Evolutionary conservation across 805 yeast species (phyloP).

Genomic region (Starmerella kuoi): DNA sequence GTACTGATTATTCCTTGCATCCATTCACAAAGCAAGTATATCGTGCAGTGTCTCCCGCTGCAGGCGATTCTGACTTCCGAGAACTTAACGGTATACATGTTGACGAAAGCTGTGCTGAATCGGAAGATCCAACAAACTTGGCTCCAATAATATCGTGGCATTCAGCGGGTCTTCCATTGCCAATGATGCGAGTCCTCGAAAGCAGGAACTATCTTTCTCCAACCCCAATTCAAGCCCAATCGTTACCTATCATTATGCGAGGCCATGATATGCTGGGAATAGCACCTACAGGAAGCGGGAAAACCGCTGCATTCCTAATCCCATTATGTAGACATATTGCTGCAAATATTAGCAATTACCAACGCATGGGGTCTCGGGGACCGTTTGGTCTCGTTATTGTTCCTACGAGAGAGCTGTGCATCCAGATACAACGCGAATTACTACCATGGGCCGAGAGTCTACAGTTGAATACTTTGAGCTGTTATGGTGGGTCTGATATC

Average conservation of each 20-base stretch:
- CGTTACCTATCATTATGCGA: constrained; percentile 78
- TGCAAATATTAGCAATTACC: constrained; percentile 46
- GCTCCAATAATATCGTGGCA: constrained; percentile 67
- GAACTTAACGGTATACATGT: too few species aligned
- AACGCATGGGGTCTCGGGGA: constrained; percentile 30
- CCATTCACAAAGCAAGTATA: background rate
- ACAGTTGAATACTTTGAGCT: constrained; percentile 46
- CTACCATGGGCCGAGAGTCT: constrained; percentile 42
- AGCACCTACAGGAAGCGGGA: constrained; percentile 95
- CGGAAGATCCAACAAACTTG: constrained; percentile 40
- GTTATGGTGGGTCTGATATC: constrained; percentile 83
- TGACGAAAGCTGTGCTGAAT: too few species aligned
- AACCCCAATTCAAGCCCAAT: constrained; percentile 82
- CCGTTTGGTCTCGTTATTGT: constrained; percentile 73
- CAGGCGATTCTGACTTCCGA: too few species aligned
- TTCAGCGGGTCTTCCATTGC: constrained; percentile 63
- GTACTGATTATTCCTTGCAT: background rate
- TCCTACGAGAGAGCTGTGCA: constrained; percentile 86
- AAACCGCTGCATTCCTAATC: constrained; percentile 74
- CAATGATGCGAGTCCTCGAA: constrained; percentile 41
- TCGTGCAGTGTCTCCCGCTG: background rate
- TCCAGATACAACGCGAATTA: constrained; percentile 66
- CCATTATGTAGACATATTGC: constrained; percentile 77
- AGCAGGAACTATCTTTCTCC: constrained; percentile 48
- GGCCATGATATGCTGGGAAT: constrained; percentile 87